A percentile compares a stretch with the other conserved stretches of the same genome.
Conservation (phyloP, 106 monocot species). For the Dendrobium officinale region DNA sequence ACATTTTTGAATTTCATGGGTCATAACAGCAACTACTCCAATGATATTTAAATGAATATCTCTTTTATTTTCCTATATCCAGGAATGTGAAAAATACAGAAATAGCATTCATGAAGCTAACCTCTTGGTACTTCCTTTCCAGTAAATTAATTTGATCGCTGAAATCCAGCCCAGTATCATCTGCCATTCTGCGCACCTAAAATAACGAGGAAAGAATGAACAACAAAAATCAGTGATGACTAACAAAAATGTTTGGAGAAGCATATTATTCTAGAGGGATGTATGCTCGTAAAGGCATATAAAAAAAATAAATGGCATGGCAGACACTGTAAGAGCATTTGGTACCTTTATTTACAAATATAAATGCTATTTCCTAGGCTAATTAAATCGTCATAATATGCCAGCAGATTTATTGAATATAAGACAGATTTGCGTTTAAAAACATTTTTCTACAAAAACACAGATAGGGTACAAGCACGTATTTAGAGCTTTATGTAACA, state of each 20-base stretch:
- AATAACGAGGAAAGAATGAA: constrained; percentile 10
- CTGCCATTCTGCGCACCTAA: constrained; percentile 76
- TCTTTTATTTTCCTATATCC: not conserved
- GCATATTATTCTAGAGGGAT: not conserved
- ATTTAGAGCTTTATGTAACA: not conserved
- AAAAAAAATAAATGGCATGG: not conserved
- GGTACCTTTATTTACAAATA: not conserved
- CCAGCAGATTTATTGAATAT: not conserved
- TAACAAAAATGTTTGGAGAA: not conserved
- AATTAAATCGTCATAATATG: constrained; percentile 1
- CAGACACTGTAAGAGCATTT: not conserved
- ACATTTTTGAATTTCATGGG: not conserved
- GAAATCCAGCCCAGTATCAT: constrained; percentile 81
- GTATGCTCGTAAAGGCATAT: not conserved
- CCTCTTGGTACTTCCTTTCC: constrained; percentile 86
- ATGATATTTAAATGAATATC: not conserved
- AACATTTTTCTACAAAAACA: not conserved
- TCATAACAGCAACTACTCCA: not conserved
- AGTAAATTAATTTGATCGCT: constrained; percentile 66
- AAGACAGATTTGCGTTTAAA: not conserved
- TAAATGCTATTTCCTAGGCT: not conserved
- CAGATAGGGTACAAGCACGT: not conserved
- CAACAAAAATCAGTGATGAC: not conserved
- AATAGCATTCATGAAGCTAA: constrained; percentile 6
- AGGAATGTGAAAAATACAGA: not conserved